Evolutionary conservation across 1,139 yeast species (phyloP).

Genomic region (Saccharomyces hybrid): DNA sequence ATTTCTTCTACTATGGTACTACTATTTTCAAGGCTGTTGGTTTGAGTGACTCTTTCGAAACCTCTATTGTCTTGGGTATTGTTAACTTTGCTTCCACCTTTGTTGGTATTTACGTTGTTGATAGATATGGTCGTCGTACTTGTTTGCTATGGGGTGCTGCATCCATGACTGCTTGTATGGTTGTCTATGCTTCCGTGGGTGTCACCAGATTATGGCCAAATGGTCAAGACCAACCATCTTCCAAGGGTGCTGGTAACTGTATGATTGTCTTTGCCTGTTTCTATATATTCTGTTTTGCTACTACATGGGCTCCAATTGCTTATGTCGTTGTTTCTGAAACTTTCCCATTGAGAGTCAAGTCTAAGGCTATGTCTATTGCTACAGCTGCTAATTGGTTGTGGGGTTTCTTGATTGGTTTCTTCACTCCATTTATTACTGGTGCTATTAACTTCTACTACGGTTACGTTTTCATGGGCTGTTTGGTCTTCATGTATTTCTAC

Average conservation of each 20-base stretch:
- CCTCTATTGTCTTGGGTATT: constrained; percentile 69
- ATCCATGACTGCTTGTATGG: constrained; percentile 55
- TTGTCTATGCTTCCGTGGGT: constrained; percentile 61
- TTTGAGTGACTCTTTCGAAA: constrained; percentile 59
- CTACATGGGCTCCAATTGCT: constrained; percentile 79
- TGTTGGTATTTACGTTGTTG: constrained; percentile 56
- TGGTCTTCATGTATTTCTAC: constrained; percentile 49
- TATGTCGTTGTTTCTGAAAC: constrained; percentile 74
- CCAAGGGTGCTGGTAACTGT: constrained; percentile 57
- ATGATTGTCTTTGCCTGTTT: constrained; percentile 74
- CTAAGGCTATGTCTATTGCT: constrained; percentile 69
- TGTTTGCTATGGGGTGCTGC: constrained; percentile 55
- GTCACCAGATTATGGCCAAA: constrained; percentile 50
- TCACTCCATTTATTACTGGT: constrained; percentile 62
- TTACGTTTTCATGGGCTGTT: constrained; percentile 61
- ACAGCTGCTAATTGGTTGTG: no score
- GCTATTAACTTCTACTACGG: constrained; percentile 58
- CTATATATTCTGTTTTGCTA: constrained; percentile 72
- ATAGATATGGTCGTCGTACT: constrained; percentile 59
- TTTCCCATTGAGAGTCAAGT: constrained; percentile 71
- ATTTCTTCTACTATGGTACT: constrained; percentile 73
- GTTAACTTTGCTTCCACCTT: constrained; percentile 72
- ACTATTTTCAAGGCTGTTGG: constrained; percentile 70
- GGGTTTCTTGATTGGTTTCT: constrained; percentile 74
- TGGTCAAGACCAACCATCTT: constrained; percentile 16